Evolutionary conservation across 371 early-diverging fungal genomes (phyloP).

Genomic region (Lichtheimia corymbifera): DNA sequence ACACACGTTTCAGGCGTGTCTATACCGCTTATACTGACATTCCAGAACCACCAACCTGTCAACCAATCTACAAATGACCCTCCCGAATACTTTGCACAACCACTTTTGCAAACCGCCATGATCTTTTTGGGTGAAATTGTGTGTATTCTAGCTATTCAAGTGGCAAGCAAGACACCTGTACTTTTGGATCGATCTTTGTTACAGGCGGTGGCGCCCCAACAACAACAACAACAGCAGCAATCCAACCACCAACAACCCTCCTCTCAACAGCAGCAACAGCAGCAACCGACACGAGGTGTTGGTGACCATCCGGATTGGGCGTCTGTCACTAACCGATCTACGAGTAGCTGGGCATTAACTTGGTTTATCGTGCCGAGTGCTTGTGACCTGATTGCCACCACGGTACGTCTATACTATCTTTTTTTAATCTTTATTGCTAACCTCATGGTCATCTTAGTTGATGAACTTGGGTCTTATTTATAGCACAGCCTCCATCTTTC

Average conservation of each 20-base stretch:
- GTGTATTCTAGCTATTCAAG: constrained; percentile 41
- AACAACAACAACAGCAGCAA: constrained; percentile 12
- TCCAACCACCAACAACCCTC: neutral
- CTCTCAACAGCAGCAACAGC: constrained; percentile 8
- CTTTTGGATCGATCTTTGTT: constrained; percentile 34
- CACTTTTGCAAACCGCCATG: constrained; percentile 47
- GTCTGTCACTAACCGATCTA: constrained; percentile 19
- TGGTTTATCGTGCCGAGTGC: constrained; percentile 48
- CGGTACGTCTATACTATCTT: constrained; percentile 21
- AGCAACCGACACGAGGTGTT: constrained; percentile 5
- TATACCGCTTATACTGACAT: constrained; percentile 47
- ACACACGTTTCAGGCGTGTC: constrained; percentile 31
- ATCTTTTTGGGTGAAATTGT: constrained; percentile 49
- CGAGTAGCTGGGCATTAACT: constrained; percentile 30
- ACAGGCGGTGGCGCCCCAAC: constrained; percentile 37
- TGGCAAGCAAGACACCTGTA: constrained; percentile 35
- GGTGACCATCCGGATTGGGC: constrained; percentile 21
- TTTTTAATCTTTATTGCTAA: no score
- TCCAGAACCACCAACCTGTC: constrained; percentile 39
- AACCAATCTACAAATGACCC: constrained; percentile 20
- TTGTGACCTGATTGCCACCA: constrained; percentile 46
- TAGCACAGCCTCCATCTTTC: constrained; percentile 46
- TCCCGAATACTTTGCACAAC: constrained; percentile 32
- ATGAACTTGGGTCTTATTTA: constrained; percentile 47
- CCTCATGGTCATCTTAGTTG: constrained; percentile 16